Evolutionary conservation across 2,329 filamentous ascomycete genomes (phyloP).

Genomic region (Lasiodiplodia hormozganensis): DNA sequence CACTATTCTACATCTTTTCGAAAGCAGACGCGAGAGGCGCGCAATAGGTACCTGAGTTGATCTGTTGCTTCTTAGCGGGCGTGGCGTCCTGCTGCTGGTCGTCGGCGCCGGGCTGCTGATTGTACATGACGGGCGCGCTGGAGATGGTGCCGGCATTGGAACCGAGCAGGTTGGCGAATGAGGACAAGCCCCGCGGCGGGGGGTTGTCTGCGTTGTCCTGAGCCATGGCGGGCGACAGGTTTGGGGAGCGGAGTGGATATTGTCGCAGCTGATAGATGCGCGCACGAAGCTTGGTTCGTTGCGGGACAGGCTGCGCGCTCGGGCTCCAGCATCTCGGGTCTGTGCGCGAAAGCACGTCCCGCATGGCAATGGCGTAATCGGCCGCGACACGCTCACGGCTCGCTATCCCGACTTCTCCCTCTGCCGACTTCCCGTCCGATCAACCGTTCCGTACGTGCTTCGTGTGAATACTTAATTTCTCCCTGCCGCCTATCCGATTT

Average conservation of each 20-base stretch:
- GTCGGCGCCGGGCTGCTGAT: constrained; percentile 52
- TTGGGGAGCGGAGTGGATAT: not conserved
- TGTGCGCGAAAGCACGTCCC: not conserved
- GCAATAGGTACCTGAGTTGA: constrained; percentile 65
- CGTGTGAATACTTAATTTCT: not conserved
- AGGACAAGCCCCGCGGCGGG: constrained; percentile 59
- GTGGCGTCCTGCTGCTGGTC: constrained; percentile 56
- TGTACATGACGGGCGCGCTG: constrained; percentile 76
- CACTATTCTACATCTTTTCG: constrained; percentile 28
- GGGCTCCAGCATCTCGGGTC: not conserved
- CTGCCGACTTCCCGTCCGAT: constrained; percentile 23
- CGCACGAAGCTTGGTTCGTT: constrained; percentile 15
- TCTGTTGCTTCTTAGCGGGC: constrained; percentile 63
- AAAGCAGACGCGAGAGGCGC: constrained; percentile 36
- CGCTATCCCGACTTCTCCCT: constrained; percentile 17
- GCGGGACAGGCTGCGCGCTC: not conserved
- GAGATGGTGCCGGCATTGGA: constrained; percentile 71
- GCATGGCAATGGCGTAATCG: constrained; percentile 21
- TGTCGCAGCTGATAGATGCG: constrained; percentile 16
- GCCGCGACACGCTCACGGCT: constrained; percentile 8
- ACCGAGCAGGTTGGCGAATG: constrained; percentile 86
- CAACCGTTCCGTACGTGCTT: not conserved
- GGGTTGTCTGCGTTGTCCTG: constrained; percentile 24
- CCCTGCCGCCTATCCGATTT: not conserved
- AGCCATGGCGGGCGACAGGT: constrained; percentile 19